phyloP scores from a whole-genome alignment of 1,139 yeast genomes.

The Zygosaccharomyces sapae region DNA sequence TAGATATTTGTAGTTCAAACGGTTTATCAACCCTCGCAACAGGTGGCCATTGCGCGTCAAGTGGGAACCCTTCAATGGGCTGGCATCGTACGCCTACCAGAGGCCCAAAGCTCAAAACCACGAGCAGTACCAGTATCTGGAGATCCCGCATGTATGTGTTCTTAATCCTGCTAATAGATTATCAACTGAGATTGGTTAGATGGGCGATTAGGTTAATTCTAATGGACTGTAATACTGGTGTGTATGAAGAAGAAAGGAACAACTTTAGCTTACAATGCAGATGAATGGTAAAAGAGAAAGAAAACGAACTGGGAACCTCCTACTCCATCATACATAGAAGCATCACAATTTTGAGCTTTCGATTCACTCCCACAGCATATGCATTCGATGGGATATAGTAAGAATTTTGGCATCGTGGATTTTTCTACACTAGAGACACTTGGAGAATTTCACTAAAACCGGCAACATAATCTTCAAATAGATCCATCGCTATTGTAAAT shows the following conservation, averaged over 20 bases:
- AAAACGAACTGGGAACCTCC: not conserved
- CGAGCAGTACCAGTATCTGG: constrained; percentile 9
- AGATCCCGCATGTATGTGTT: constrained; percentile 8
- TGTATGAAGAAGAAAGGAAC: not conserved
- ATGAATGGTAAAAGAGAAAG: not conserved
- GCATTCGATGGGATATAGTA: not conserved
- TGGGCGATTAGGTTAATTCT: not conserved
- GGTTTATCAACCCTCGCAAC: constrained; percentile 67
- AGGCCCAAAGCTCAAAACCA: constrained; percentile 8
- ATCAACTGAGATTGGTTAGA: not conserved
- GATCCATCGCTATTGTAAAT: not conserved
- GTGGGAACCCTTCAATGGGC: constrained; percentile 71
- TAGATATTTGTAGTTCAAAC: constrained; percentile 66
- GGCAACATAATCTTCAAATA: constrained; percentile 2
- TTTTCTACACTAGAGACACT: not conserved
- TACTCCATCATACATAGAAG: not conserved
- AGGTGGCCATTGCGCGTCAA: constrained; percentile 78
- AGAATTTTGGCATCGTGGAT: constrained; percentile 3
- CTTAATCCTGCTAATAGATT: not conserved
- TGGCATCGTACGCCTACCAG: constrained; percentile 9
- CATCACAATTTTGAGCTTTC: not conserved
- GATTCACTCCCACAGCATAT: not conserved
- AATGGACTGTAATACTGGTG: not conserved
- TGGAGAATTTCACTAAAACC: constrained; percentile 5
- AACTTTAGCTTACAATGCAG: not conserved